These are phyloP conservation scores for Claviceps pusilla DNA, from an alignment of 2,329 filamentous ascomycete species.

Conservation along the genomic window DNA sequence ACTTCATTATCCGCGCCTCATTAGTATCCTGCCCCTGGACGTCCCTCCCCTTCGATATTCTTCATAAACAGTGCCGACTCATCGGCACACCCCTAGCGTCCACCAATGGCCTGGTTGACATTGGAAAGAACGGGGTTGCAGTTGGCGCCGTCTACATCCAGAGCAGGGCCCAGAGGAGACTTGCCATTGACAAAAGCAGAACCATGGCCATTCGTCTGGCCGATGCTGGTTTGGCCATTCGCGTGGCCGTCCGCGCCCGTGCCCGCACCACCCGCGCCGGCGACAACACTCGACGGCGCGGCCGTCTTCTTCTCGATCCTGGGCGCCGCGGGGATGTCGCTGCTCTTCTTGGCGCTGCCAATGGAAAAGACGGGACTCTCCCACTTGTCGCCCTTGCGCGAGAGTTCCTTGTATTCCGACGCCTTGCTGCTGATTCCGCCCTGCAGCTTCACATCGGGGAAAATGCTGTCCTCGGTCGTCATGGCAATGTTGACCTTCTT, in stretches of 20 bases:
- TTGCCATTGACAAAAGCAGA: constrained; percentile 4
- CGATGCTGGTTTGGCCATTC: constrained; percentile 10
- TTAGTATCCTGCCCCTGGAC: not conserved
- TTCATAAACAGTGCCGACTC: constrained; percentile 4
- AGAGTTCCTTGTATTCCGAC: constrained; percentile 80
- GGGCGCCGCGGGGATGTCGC: constrained; percentile 50
- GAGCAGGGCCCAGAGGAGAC: not conserved
- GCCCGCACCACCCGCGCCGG: no score
- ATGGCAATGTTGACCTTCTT: constrained; percentile 47
- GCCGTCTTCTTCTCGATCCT: constrained; percentile 32
- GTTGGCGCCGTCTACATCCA: constrained; percentile 1
- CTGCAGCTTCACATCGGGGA: constrained; percentile 74
- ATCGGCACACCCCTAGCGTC: constrained; percentile 9
- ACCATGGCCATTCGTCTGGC: constrained; percentile 5
- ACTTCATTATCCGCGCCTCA: not conserved
- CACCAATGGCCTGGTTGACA: constrained; percentile 2
- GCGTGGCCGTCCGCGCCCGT: constrained; percentile 6
- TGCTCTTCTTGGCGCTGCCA: constrained; percentile 59
- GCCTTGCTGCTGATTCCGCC: constrained; percentile 80
- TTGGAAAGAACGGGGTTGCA: no score
- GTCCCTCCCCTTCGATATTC: not conserved
- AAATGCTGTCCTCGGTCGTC: constrained; percentile 70
- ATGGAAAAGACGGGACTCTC: constrained; percentile 88
- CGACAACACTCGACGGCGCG: constrained; percentile 9
- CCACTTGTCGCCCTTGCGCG: constrained; percentile 81